Evolutionary conservation across 257 asterid genomes (phyloP).

Genomic region (Solanum chilense): DNA sequence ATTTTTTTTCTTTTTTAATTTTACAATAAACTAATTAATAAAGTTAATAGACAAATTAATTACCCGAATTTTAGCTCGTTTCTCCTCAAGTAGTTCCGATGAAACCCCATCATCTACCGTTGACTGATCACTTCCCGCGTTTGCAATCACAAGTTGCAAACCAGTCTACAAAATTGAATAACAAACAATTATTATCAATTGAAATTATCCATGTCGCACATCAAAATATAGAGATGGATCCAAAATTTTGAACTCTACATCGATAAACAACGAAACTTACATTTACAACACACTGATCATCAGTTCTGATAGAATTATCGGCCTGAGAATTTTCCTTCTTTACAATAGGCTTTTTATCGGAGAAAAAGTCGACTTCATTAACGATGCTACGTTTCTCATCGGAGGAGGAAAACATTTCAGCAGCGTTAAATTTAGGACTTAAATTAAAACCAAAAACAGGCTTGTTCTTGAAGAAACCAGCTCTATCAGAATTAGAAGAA

Average conservation of each 20-base stretch:
- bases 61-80: constrained; percentile 59
- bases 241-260: neutral
- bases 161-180: constrained; percentile 44
- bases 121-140: constrained; percentile 79
- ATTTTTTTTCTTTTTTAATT: too few species aligned
- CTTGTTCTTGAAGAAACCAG: constrained; percentile 43
- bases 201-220: neutral
- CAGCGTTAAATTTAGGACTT: constrained; percentile 29
- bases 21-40: too few species aligned
- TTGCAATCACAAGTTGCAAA: constrained; percentile 69
- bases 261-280: constrained; percentile 24
- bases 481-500: constrained; percentile 16
- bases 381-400: constrained; percentile 19
- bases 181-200: neutral
- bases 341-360: constrained; percentile 27
- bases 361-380: constrained; percentile 79
- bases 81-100: constrained; percentile 28
- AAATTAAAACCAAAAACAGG: constrained; percentile 40
- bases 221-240: neutral
- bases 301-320: neutral
- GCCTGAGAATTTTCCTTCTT: constrained; percentile 43
- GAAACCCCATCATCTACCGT: constrained; percentile 65
- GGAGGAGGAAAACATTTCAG: constrained; percentile 4
- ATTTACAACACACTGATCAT: constrained; percentile 19
- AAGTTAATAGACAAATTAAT: neutral